Evolutionary conservation across 495 filamentous ascomycete genomes (phyloP), one percentile per base, ranked within the genome.

Genomic region (Amniculicola lignicola): DNA sequence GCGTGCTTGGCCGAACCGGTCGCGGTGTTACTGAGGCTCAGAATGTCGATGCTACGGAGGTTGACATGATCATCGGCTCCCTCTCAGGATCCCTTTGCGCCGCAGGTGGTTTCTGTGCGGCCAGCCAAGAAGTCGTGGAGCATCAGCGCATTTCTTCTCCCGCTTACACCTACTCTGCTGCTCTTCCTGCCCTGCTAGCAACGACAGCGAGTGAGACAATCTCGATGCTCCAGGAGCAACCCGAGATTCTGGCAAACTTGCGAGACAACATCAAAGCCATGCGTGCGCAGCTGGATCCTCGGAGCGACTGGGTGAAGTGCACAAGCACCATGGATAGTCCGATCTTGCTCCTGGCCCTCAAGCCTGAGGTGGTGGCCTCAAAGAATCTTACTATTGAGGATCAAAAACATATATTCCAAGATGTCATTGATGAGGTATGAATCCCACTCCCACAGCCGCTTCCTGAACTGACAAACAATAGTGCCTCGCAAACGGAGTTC

Each of bases 41-140:
- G 60, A 95, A 96, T 62, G 90, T 97, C 14, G 94, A 97, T 70
- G 83, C 90, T 0, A 79, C 81, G 0, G 83, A 89, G 46, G 84
- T 97, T 42, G 93, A 98, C 69, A 95, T 97, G 89, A 90, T 97
- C 45, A 79, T 96, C 55, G 94, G 94, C 28, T 94, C 90, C 41
- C 80, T 98, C 25, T 85, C 93, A 11, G 90, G 94, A 24, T 85
- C 90, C 15, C 77, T 97, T 37, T 90, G 92, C 66, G 90, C 88
- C 10, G 93, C 90, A 38, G 93, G 93, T 52, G 93, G 93, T 24
- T 98, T 98, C 76, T 98, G 93, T 68, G 89, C 90, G 29, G 90
- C 92, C 19, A 82, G 83, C 24, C 80, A 82, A 46, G 93, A 96
- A 67, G 88, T 97, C 31, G 85, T 96, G 15, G 89, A 93, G 70